Base-by-base conservation (phyloP, 345 rosid genomes). In the Mallotus nudiflorus region DNA sequence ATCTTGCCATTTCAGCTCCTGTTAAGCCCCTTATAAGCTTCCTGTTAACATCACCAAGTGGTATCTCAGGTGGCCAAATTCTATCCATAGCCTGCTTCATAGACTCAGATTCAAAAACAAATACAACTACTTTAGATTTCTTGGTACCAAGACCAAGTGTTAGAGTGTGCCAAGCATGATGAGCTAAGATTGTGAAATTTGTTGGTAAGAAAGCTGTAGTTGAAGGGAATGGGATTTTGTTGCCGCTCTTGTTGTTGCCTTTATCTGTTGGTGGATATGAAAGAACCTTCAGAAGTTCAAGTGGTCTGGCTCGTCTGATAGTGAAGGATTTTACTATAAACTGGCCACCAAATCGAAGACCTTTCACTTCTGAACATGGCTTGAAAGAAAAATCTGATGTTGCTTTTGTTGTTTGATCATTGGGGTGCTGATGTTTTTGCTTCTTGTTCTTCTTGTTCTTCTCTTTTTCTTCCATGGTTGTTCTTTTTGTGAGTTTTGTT, bases 81-180 rank as follows among this genome's bases (percentile, higher is more conserved):
- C 87, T 72, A 73, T 90, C 88, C 0, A 78, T 85, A 10, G 88
- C 79, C 16, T 77, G 16, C 68, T 85, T 92, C 88, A 89, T 76
- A 10, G 82, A 55, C 71, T 90, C 97, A 0, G 99, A 86, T 48
- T 91, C 99, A 54, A 91, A 91, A 19, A 95, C 93, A 68, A 95
- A 92, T 15, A 95, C 66, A 0, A 90, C 74, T 0, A 95, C 92
- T 65, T 95, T 92, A 0, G 99, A 91, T 62, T 90, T 95, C 72
- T 78, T 92, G 11, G 99, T 92, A 8, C 99, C 97, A 0, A 95
- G 83, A 2, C 99, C 99, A 19, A 95, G 89, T 4, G 97, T 92
- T 0, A 95, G 77, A 19, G 99, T 95, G 51, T 95, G 97, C 99
- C 96, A 95, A 6, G 99, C 99, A 55, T 87, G 97, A 81, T 95